Base-by-base conservation (phyloP, 2,329 filamentous ascomycete species). In the Alternaria sp. region DNA sequence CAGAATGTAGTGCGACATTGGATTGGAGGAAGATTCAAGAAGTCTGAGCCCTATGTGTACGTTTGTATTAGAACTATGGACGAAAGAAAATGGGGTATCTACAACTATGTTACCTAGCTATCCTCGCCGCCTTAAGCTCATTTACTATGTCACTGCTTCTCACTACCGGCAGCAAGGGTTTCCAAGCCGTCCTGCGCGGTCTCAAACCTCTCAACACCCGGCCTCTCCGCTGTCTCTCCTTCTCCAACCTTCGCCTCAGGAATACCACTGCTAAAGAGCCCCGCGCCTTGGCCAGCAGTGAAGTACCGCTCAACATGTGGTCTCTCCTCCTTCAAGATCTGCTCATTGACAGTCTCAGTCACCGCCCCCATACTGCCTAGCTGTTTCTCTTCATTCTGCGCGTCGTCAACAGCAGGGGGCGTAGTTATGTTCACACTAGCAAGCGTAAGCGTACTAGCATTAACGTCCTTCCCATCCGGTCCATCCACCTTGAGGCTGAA, bases 371-470 rank as follows among this genome's bases (percentile, higher is more conserved):
- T n/a, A 34, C 53, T 52, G 24, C 55, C 64, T 5, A 64, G 47
- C 14, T 64, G 53, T 48, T 65, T 64, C 14, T 58, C 46, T 1
- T 12, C 59, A 39, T 51, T 47, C 57, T 20, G 67, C 63, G 12
- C 72, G 59, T 11, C 70, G 59, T 67, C 68, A 1, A 63, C 41
- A 26, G 66, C 62, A 7, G 63, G 57, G 5, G 74, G 70, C 9
- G 69, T 71, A 18, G 34, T 59, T 16, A 75, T 61, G 32, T 65
- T 65, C 3, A 77, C 62, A 61, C 80, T 82, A 28, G 78, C 76
- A 20, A 93, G 77, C 0, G 90, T 92, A 53, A 89, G 79, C 85
- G 90, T 92, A 78, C 89, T 92, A 1, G 89, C 89, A 18, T 87
- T 90, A 4, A 87, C 85, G 2, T 86, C 85, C 42, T 63, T 67